A percentile compares a stretch with the other conserved stretches of the same genome.
Evolutionary conservation across 495 filamentous ascomycete species (phyloP).

Genomic region (Penicillium odoratum): DNA sequence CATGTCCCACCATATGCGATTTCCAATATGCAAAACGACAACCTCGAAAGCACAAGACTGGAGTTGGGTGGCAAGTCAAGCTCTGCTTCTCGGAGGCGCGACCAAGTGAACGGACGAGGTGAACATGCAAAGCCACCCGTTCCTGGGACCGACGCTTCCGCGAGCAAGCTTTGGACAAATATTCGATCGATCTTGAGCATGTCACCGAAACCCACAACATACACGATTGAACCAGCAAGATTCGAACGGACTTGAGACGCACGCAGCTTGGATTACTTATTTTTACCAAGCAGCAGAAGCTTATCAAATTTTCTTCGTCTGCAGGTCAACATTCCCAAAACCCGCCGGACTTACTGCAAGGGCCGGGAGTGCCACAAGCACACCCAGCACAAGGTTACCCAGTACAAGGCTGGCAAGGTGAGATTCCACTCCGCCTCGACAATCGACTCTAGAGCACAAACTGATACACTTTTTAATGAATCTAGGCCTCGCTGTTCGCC

Average conservation of each 20-base stretch:
- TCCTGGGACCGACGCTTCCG: slow-evolving; percentile 1
- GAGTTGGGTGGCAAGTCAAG: not conserved
- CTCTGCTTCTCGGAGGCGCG: not conserved
- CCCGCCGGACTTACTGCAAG: slow-evolving; percentile 93
- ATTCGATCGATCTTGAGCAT: not conserved
- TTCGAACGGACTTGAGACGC: slow-evolving; percentile 16
- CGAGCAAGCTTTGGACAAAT: not conserved
- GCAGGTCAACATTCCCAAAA: slow-evolving; percentile 89
- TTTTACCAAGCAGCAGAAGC: slow-evolving; percentile 10
- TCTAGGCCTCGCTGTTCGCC: slow-evolving; percentile 84
- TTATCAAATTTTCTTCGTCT: slow-evolving; percentile 30
- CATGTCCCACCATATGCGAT: not conserved
- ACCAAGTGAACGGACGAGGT: not conserved
- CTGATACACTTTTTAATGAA: slow-evolving; percentile 27
- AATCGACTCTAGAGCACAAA: slow-evolving; percentile 7
- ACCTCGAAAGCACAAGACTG: not conserved
- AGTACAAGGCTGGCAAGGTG: slow-evolving; percentile 96
- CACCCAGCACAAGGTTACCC: slow-evolving; percentile 90
- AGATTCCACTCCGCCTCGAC: slow-evolving; percentile 17
- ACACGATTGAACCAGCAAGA: slow-evolving; percentile 13
- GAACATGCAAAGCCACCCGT: not conserved
- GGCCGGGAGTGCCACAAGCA: slow-evolving; percentile 93
- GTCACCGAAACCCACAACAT: not conserved
- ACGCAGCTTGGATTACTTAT: slow-evolving; percentile 8
- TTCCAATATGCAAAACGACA: not conserved